These are phyloP conservation scores for Fusarium tanahbumbuense DNA, from an alignment of 2,329 filamentous ascomycete genomes.

Conservation along the genomic window DNA sequence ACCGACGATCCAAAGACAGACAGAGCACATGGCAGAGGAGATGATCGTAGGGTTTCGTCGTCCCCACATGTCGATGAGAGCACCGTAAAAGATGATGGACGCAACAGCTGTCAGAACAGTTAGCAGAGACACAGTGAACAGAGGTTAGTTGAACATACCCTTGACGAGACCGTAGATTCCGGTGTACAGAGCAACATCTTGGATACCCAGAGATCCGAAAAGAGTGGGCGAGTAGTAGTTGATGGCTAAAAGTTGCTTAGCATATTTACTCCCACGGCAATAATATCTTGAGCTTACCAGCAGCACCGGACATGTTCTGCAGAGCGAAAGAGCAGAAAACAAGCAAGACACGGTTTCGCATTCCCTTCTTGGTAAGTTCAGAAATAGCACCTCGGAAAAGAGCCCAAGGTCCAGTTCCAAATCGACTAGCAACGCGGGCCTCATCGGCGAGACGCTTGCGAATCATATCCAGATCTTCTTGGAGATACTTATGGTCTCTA, in stretches of 20 bases:
- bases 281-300: constrained; percentile 43
- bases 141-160: constrained; percentile 13
- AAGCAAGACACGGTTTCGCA: constrained; percentile 55
- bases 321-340: constrained; percentile 54
- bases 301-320: constrained; percentile 56
- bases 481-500: constrained; percentile 55
- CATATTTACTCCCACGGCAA: no score
- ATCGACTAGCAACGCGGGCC: constrained; percentile 47
- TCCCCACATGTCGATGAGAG: constrained; percentile 56
- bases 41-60: constrained; percentile 57
- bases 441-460: constrained; percentile 52
- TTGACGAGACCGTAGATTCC: constrained; percentile 63
- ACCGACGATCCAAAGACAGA: constrained; percentile 64
- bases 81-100: constrained; percentile 56
- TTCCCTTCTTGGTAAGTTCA: constrained; percentile 54
- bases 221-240: constrained; percentile 59
- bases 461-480: constrained; percentile 62
- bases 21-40: constrained; percentile 60
- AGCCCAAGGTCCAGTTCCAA: constrained; percentile 50
- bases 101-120: constrained; percentile 47
- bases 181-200: constrained; percentile 58
- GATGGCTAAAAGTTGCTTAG: constrained; percentile 49
- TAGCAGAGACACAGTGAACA: neutral
- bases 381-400: constrained; percentile 51
- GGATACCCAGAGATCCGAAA: constrained; percentile 59